phyloP scores from a whole-genome alignment of 768 basidiomycete genomes.

The Lactarius hengduanensis region DNA sequence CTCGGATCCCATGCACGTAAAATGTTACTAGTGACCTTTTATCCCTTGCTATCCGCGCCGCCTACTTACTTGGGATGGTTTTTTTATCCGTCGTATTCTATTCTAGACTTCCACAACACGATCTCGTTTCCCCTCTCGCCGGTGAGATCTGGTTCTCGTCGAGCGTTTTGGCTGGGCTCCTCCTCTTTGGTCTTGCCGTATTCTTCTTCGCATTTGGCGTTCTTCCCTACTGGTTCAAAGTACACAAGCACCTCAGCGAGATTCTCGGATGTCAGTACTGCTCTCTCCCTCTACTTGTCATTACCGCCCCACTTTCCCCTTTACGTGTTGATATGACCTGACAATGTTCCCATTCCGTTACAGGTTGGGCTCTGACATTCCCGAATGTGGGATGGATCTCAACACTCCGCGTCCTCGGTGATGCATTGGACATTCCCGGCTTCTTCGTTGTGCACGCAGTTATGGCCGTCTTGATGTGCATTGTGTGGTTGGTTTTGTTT shows the following conservation, averaged over 20 bases:
- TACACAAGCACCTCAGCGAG: conserved; percentile 46
- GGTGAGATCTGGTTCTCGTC: conserved; percentile 48
- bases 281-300: background rate
- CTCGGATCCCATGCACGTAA: conserved; percentile 40
- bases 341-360: background rate
- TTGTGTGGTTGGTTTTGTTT: conserved; percentile 44
- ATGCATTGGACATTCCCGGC: conserved; percentile 41
- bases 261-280: conserved; percentile 47
- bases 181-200: conserved; percentile 48
- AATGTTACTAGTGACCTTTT: conserved; percentile 36
- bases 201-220: conserved; percentile 48
- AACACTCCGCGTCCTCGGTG: conserved; percentile 42
- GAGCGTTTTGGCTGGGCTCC: conserved; percentile 40
- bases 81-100: background rate
- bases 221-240: conserved; percentile 49
- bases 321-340: conserved; percentile 4
- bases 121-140: conserved; percentile 39
- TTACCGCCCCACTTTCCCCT: background rate
- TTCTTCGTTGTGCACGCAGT: conserved; percentile 42
- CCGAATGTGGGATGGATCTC: conserved; percentile 51
- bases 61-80: background rate
- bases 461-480: conserved; percentile 42
- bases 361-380: conserved; percentile 49
- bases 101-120: conserved; percentile 37
- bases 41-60: background rate